A percentile compares a stretch with the other conserved stretches of the same genome.
Conservation (phyloP, 768 basidiomycete species). For the Chalciporus chontae region DNA sequence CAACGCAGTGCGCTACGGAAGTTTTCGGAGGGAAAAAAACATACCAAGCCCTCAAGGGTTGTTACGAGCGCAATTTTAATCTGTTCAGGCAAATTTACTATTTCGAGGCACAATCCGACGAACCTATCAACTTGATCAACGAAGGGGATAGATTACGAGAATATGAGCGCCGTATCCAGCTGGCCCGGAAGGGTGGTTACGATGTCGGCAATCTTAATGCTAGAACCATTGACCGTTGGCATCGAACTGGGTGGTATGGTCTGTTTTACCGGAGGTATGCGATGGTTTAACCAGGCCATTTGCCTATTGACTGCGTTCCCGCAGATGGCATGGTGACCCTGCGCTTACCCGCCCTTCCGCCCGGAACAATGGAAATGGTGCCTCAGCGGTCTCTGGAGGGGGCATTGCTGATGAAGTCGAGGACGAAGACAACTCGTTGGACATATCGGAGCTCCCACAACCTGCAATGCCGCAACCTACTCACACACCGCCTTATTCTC, state of each 20-base stretch:
- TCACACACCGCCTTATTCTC: conserved; percentile 22
- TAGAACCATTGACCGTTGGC: conserved; percentile 77
- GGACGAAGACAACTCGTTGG: conserved; percentile 49
- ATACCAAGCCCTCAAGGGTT: conserved; percentile 80
- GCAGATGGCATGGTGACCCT: conserved; percentile 70
- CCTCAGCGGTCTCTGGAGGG: conserved; percentile 25
- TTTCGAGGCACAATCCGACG: conserved; percentile 49
- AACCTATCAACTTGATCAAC: conserved; percentile 39
- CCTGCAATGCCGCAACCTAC: conserved; percentile 28
- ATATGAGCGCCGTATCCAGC: conserved; percentile 67
- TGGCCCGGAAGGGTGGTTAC: conserved; percentile 60
- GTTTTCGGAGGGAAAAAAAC: conserved; percentile 77
- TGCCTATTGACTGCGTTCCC: conserved; percentile 6
- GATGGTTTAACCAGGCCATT: background rate
- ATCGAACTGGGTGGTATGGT: conserved; percentile 71
- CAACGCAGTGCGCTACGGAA: conserved; percentile 58
- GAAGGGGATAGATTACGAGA: conserved; percentile 67
- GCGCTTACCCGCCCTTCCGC: conserved; percentile 49
- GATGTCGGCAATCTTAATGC: conserved; percentile 74
- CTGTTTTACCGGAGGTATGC: conserved; percentile 65
- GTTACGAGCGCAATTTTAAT: conserved; percentile 83
- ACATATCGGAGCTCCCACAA: conserved; percentile 35
- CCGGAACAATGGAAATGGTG: conserved; percentile 33
- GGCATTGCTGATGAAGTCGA: conserved; percentile 44
- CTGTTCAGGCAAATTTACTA: conserved; percentile 80